Evolutionary conservation across 2,329 filamentous ascomycete genomes (phyloP).

Genomic region (Botryotinia calthae): DNA sequence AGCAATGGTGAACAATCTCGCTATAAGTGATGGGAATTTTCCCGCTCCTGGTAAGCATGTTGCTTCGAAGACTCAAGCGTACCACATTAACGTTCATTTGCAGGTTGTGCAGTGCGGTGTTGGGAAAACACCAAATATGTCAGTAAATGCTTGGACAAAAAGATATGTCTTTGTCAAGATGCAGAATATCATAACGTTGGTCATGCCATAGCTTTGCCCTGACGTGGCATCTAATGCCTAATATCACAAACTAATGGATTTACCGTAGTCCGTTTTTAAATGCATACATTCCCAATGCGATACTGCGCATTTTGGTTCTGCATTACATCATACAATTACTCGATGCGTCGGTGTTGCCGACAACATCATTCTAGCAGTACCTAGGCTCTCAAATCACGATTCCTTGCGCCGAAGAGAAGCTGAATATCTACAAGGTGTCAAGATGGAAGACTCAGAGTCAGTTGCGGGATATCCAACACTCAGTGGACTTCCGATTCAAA

Average conservation of each 20-base stretch:
- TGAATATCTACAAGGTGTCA: slow-evolving; percentile 31
- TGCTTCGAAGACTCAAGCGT: not conserved
- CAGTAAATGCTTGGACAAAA: slow-evolving; percentile 36
- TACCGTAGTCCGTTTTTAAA: slow-evolving; percentile 38
- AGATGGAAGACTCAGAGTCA: slow-evolving; percentile 28
- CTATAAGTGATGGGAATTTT: slow-evolving; percentile 22
- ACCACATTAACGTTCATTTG: slow-evolving; percentile 7
- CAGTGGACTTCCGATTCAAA: slow-evolving; percentile 26
- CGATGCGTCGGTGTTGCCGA: slow-evolving; percentile 33
- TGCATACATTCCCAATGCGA: slow-evolving; percentile 42
- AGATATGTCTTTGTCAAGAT: slow-evolving; percentile 38
- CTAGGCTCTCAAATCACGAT: slow-evolving; percentile 35
- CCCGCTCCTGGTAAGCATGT: slow-evolving; percentile 25
- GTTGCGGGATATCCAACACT: slow-evolving; percentile 27
- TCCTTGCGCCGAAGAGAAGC: slow-evolving; percentile 35
- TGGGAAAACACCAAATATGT: slow-evolving; percentile 42
- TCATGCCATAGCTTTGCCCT: not conserved
- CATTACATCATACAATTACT: slow-evolving; percentile 38
- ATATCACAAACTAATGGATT: slow-evolving; percentile 1
- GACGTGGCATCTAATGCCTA: not conserved
- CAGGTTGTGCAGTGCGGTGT: slow-evolving; percentile 38
- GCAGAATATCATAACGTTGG: slow-evolving; percentile 38
- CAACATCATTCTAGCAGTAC: slow-evolving; percentile 27
- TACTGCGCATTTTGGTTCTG: slow-evolving; percentile 38
- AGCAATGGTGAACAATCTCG: slow-evolving; percentile 22